Conservation (phyloP, 1,139 yeast species). For the Martiniozyma asiatica region DNA sequence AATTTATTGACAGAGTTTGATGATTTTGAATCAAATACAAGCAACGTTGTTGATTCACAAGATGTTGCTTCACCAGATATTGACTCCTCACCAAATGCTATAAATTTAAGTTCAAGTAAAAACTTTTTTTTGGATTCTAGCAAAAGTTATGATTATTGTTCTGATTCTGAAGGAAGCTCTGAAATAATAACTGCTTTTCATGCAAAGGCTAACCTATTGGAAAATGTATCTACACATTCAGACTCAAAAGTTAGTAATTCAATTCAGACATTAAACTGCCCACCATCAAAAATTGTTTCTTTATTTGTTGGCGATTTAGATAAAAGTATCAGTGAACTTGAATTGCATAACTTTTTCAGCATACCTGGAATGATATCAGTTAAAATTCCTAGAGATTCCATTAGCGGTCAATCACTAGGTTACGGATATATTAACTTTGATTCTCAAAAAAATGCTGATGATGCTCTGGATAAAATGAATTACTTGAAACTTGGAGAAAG, state of each 20-base stretch:
- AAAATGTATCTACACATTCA: background rate
- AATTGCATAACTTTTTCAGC: constrained; percentile 25
- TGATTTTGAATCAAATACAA: too few species aligned
- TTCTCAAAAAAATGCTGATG: constrained; percentile 25
- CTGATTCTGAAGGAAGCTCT: constrained; percentile 9
- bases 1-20: too few species aligned
- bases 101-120: too few species aligned
- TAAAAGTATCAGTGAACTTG: constrained; percentile 27
- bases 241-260: constrained; percentile 1
- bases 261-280: background rate
- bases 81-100: too few species aligned
- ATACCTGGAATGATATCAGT: constrained; percentile 33
- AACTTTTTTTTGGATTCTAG: too few species aligned
- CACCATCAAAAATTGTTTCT: constrained; percentile 15
- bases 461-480: constrained; percentile 33
- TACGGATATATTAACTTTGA: constrained; percentile 41
- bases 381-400: constrained; percentile 31
- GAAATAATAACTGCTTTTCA: constrained; percentile 7
- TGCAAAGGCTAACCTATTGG: background rate
- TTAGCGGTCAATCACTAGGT: constrained; percentile 30
- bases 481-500: constrained; percentile 28
- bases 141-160: too few species aligned
- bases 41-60: too few species aligned
- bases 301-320: constrained; percentile 40
- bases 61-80: too few species aligned